Evolutionary conservation across 2,329 filamentous ascomycete genomes (phyloP).

Genomic region (Mycocentrospora acerina): DNA sequence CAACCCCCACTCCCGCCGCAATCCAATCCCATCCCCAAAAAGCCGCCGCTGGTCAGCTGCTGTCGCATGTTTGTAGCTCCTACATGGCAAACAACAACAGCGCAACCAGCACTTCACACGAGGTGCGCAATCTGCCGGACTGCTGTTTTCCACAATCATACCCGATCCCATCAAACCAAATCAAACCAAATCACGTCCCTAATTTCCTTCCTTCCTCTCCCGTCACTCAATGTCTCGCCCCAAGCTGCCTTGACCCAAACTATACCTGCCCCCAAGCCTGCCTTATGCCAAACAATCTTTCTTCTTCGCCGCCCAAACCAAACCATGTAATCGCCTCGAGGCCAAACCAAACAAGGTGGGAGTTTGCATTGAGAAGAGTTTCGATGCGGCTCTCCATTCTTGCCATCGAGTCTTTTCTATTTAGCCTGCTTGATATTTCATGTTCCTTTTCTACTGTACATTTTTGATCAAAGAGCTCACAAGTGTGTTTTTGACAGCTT

Average conservation of each 20-base stretch:
- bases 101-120: constrained; percentile 22
- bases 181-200: constrained; percentile 9
- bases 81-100: constrained; percentile 31
- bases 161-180: constrained; percentile 4
- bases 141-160: too few relatives aligned
- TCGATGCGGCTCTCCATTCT: constrained; percentile 10
- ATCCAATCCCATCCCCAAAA: constrained; percentile 8
- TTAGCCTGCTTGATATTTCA: background rate
- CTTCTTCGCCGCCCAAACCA: constrained; percentile 15
- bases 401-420: constrained; percentile 15
- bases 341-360: constrained; percentile 18
- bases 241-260: too few relatives aligned
- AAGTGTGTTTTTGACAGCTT: constrained; percentile 16
- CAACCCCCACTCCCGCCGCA: constrained; percentile 6
- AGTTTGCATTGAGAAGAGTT: constrained; percentile 20
- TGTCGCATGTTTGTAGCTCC: constrained; percentile 18
- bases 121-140: constrained; percentile 27
- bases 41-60: constrained; percentile 20
- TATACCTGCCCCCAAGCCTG: constrained; percentile 11
- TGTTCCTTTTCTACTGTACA: constrained; percentile 3
- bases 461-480: constrained; percentile 24
- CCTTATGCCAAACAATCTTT: constrained; percentile 7
- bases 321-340: constrained; percentile 9
- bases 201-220: background rate
- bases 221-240: too few relatives aligned